These are phyloP conservation scores for Chlorella sp. DNA, from an alignment of 139 green algal species.

Conservation along the genomic window DNA sequence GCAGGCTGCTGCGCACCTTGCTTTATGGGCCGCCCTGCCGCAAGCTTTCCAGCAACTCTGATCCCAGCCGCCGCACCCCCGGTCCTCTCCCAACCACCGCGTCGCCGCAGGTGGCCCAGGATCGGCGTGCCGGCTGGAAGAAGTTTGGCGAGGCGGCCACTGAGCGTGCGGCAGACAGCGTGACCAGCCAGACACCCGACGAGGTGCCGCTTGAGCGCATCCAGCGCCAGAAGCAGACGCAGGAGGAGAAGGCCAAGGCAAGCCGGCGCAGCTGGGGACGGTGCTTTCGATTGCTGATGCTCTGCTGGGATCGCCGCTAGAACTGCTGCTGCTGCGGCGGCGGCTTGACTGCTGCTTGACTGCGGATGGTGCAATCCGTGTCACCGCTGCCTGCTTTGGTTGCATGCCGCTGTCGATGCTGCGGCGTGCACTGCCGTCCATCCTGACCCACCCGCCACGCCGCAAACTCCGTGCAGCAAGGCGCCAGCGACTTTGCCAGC, in stretches of 20 bases:
- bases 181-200: constrained; percentile 80
- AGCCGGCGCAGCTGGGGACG: too few relatives aligned
- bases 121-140: constrained; percentile 75
- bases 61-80: neutral
- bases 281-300: too few relatives aligned
- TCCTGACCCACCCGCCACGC: too few relatives aligned
- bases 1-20: neutral
- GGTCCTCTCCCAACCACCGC: neutral
- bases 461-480: too few relatives aligned
- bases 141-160: constrained; percentile 88
- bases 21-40: neutral
- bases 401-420: too few relatives aligned
- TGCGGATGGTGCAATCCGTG: too few relatives aligned
- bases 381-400: too few relatives aligned
- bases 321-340: too few relatives aligned
- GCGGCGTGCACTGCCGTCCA: too few relatives aligned
- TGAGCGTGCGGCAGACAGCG: constrained; percentile 57
- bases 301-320: too few relatives aligned
- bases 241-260: constrained; percentile 86
- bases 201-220: constrained; percentile 95
- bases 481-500: constrained; percentile 66
- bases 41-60: neutral
- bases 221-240: constrained; percentile 77
- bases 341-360: too few relatives aligned
- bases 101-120: constrained; percentile 57